Percentiles rank a stretch among this genome's conserved stretches.
These are phyloP conservation scores for Trypanosoma theileri DNA, from an alignment of 208 protist genomes.

Conservation along the genomic window DNA sequence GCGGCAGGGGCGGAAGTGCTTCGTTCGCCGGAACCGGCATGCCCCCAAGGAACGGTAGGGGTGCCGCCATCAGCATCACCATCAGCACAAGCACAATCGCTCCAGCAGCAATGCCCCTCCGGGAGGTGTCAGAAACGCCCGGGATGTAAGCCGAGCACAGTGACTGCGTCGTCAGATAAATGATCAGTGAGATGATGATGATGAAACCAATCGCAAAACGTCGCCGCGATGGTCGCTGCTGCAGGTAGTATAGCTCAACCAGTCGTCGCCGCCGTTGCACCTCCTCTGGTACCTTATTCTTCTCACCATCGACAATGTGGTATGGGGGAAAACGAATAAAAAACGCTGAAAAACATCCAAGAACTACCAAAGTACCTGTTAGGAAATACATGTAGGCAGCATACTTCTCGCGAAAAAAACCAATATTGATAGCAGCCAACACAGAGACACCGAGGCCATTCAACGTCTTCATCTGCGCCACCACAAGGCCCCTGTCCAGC, in stretches of 20 bases:
- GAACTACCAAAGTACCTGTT: slow-evolving; percentile 26
- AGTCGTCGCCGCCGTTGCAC: slow-evolving; percentile 10
- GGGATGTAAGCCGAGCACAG: slow-evolving; percentile 44
- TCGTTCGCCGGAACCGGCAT: slow-evolving; percentile 10
- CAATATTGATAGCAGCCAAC: slow-evolving; percentile 36
- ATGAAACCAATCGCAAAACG: slow-evolving; percentile 44
- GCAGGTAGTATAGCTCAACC: slow-evolving; percentile 52
- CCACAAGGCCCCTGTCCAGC: slow-evolving; percentile 39
- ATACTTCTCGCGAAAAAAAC: slow-evolving; percentile 26
- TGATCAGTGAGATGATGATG: slow-evolving; percentile 36
- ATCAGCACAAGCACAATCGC: slow-evolving; percentile 35
- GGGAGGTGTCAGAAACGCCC: slow-evolving; percentile 27
- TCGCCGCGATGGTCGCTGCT: slow-evolving; percentile 42
- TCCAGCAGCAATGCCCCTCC: slow-evolving; percentile 43
- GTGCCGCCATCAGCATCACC: slow-evolving; percentile 18
- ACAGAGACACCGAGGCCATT: slow-evolving; percentile 49
- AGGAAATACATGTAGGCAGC: slow-evolving; percentile 66
- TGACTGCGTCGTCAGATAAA: slow-evolving; percentile 50
- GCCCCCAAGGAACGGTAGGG: slow-evolving; percentile 17
- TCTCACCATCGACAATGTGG: slow-evolving; percentile 14
- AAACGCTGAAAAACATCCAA: slow-evolving; percentile 1
- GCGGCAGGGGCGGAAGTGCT: slow-evolving; percentile 6
- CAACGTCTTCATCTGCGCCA: slow-evolving; percentile 59
- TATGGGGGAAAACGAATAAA: slow-evolving; percentile 21
- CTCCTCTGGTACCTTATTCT: slow-evolving; percentile 7